phyloP scores from a whole-genome alignment of 148 eudicot species.

The Arctostaphylos glauca region DNA sequence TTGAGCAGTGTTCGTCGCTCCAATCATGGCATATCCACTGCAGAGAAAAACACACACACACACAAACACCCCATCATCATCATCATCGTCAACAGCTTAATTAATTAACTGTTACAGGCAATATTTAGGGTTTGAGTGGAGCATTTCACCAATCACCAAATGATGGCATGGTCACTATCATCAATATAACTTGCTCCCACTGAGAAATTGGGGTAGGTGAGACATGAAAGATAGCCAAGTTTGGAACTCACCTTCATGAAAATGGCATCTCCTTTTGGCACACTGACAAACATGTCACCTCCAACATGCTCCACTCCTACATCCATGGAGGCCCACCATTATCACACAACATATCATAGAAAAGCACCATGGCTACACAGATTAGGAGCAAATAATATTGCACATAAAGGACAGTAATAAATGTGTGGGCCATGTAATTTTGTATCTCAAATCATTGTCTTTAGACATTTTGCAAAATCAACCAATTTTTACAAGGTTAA shows the following conservation, averaged over 20 bases:
- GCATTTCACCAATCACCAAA: neutral
- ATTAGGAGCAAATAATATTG: neutral
- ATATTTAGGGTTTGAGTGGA: neutral
- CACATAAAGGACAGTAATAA: too few species aligned
- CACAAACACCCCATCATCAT: too few species aligned
- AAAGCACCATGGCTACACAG: too few species aligned
- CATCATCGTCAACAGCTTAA: neutral
- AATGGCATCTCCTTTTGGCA: slow-evolving; percentile 84
- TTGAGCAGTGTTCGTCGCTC: slow-evolving; percentile 84
- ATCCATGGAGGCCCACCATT: neutral
- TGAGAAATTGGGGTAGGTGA: neutral
- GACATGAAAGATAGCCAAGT: neutral
- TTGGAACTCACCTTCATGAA: slow-evolving; percentile 71
- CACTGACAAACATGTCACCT: slow-evolving; percentile 88
- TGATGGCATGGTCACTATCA: neutral
- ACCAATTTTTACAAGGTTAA: too few species aligned
- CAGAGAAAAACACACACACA: neutral
- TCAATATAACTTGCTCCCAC: neutral
- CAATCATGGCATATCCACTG: slow-evolving; percentile 96
- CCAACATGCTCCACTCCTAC: slow-evolving; percentile 84
- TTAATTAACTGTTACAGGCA: too few species aligned
- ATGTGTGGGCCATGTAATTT: too few species aligned
- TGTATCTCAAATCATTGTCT: neutral
- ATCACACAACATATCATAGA: neutral
- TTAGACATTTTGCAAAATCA: neutral